Evolutionary conservation across 2,329 filamentous ascomycete genomes (phyloP).

Genomic region (Madurella fahalii): DNA sequence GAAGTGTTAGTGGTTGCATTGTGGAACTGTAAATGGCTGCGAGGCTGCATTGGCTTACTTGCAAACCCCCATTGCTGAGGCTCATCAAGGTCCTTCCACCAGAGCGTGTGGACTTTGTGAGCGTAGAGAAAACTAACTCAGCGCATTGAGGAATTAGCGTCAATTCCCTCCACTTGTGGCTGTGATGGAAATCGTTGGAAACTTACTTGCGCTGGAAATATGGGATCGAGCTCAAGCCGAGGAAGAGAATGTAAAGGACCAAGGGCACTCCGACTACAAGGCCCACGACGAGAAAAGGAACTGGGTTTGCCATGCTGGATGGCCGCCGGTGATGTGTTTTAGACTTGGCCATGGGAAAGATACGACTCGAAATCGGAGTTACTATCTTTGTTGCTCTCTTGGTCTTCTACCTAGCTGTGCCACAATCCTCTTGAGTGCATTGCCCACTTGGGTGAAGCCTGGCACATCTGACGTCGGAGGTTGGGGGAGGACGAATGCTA

Average conservation of each 20-base stretch:
- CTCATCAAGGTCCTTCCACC: constrained; percentile 58
- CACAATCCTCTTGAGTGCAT: no score
- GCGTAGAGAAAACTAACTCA: constrained; percentile 69
- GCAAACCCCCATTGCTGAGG: constrained; percentile 85
- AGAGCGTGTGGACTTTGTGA: constrained; percentile 70
- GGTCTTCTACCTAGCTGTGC: neutral
- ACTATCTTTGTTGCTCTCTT: neutral
- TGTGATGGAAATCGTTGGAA: neutral
- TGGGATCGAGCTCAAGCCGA: constrained; percentile 64
- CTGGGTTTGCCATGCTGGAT: constrained; percentile 8
- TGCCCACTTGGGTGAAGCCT: no score
- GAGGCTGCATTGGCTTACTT: constrained; percentile 48
- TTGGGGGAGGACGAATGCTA: no score
- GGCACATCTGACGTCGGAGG: no score
- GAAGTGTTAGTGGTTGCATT: neutral
- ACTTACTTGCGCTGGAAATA: constrained; percentile 76
- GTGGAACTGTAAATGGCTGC: neutral
- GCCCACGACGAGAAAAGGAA: constrained; percentile 41
- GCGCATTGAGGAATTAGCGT: neutral
- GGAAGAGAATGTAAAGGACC: constrained; percentile 60
- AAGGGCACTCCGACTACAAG: constrained; percentile 56
- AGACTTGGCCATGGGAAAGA: neutral
- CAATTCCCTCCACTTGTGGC: neutral
- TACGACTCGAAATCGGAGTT: neutral
- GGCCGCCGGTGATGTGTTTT: neutral